Base-by-base conservation (phyloP, 2,329 filamentous ascomycete species). In the Curvularia eragrostidis region DNA sequence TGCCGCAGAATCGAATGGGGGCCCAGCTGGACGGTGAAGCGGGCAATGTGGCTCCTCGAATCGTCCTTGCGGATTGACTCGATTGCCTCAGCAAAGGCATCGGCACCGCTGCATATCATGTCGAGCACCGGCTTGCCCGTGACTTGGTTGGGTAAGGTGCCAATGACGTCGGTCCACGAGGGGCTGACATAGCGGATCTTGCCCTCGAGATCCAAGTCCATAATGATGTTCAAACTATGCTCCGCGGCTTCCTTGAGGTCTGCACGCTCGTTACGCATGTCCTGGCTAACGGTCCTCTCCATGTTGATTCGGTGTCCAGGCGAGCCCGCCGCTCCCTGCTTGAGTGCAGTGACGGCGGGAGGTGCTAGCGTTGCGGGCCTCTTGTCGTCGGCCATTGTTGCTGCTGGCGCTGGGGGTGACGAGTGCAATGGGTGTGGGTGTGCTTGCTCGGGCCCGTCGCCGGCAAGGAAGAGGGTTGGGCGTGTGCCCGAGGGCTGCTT, bases 151-250 rank as follows among this genome's bases (percentile, higher is more conserved):
- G 89, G 84, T 43, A 85, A 80, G 3, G 91, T 94, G 57, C 95
- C 95, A 59, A 98, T 89, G 48, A 99, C 90, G 70, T 98, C 93
- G 59, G 87, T 86, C 95, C 95, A 99, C 15, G 94, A 97, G 12
- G 93, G 91, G 75, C 94, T 98, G 69, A 96, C 93, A 91, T 95
- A 99, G 78, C 93, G 90, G 70, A 99, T 90, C 60, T 87, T 90
- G 64, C 92, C 92, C 73, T 97, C 91, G 54, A 98, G 85, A 71
- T 93, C 92, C 64, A 99, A 84, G 79, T 99, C 94, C 74, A 99
- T 85, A 75, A 99, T 97, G 63, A 96, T 91, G 78, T 98, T 99
- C 75, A 97, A 84, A 21, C 93, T 97, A 80, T 97, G 92, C 79
- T 98, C 94, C 49, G 94, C 95, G 39, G 94, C 95, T 80, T 97